Percentiles rank a stretch among this genome's conserved stretches.
These are phyloP conservation scores for Obba rivulosa DNA, from an alignment of 768 basidiomycete species.

Conservation along the genomic window DNA sequence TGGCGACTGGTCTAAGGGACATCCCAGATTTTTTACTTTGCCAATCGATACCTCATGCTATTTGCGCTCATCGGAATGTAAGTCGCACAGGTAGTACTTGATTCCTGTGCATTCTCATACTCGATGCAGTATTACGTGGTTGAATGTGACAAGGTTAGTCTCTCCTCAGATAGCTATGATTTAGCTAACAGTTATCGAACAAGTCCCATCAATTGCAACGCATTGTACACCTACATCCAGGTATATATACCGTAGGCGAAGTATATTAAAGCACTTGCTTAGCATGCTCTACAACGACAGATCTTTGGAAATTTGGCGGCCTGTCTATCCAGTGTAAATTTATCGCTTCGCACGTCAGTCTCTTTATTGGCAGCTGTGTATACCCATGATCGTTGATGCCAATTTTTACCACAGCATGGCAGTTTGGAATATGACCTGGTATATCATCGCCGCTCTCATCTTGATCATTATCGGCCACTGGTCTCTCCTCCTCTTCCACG, in stretches of 20 bases:
- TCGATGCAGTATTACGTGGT: constrained; percentile 25
- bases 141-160: constrained; percentile 30
- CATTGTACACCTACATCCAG: constrained; percentile 43
- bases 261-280: neutral
- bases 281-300: constrained; percentile 14
- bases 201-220: constrained; percentile 35
- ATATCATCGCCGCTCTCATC: constrained; percentile 43
- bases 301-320: constrained; percentile 39
- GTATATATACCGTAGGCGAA: constrained; percentile 19
- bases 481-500: constrained; percentile 47
- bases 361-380: neutral
- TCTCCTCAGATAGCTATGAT: neutral
- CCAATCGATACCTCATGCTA: constrained; percentile 38
- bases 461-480: constrained; percentile 64
- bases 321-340: constrained; percentile 42
- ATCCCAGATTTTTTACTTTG: constrained; percentile 38
- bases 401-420: constrained; percentile 39
- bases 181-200: constrained; percentile 14
- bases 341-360: constrained; percentile 41
- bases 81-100: constrained; percentile 8
- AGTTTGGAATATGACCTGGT: constrained; percentile 56
- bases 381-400: constrained; percentile 1
- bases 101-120: neutral
- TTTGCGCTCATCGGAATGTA: constrained; percentile 44
- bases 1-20: neutral